Base-by-base conservation (phyloP, 2,329 filamentous ascomycete species). In the Teratosphaeria viscida region DNA sequence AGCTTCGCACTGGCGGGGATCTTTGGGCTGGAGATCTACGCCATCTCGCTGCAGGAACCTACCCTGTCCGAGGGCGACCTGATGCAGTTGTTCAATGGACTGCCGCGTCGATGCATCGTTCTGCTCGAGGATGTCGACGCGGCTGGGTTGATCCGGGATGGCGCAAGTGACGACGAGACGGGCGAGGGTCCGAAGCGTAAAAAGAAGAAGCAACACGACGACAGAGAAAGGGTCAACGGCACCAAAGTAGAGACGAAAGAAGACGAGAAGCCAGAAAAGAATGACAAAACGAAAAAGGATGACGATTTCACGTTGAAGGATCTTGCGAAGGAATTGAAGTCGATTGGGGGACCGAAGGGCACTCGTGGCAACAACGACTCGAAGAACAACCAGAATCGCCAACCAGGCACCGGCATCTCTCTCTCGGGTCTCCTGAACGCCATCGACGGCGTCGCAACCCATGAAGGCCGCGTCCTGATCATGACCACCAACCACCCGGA, bases 401-500 rank as follows among this genome's bases (percentile, higher is more conserved):
- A 62, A 26, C 54, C 64, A 49, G 63, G 63, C 5, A 89, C 86
- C 14, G 74, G 80, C n/a, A 89, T 94, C 53, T 89, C 87, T 0
- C 79, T 94, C 2, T 89, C 88, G 0, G 89, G 89, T 0, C 79
- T 95, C 1, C 80, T 95, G 57, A 95, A 95, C 72, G 87, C 87
- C 60, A 90, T 95, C 49, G 89, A 95, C 67, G 88, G 90, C 58
- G 88, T 91, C 1, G 87, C 87, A 1, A 88, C 85, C 2, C 87
- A 89, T 66, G 89, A 92, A 74, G 89, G 88, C 29, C 82, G 88
- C 54, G 82, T 92, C 12, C 80, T 92, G 19, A 85, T 92, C 75
- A 90, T 92, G 86, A 92, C 89, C 0, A 90, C 87, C 35, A 94
- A 92, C 73, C 82, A 84, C 61, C 86, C 86, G 2, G 85, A 92